A percentile compares a stretch with the other conserved stretches of the same genome.
These are phyloP conservation scores for Acanthamoeba triangularis DNA, from an alignment of 208 protist species.

Conservation along the genomic window DNA sequence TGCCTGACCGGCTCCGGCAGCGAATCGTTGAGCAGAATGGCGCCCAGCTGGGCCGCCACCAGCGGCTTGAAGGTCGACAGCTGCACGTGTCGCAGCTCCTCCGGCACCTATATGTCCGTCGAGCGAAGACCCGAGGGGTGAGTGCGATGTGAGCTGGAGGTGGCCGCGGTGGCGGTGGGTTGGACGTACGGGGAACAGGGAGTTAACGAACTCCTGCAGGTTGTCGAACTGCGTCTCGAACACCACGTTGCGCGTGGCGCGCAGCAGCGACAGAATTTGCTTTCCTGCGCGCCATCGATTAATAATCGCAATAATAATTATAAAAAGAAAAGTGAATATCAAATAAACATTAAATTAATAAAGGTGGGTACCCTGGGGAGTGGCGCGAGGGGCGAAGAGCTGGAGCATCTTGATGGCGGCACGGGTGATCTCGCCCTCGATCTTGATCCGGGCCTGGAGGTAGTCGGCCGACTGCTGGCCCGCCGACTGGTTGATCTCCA, in stretches of 20 bases:
- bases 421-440: constrained; percentile 9
- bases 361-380: background rate
- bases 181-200: background rate
- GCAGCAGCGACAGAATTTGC: constrained; percentile 16
- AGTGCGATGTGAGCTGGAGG: background rate
- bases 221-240: constrained; percentile 69
- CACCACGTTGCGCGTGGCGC: constrained; percentile 39
- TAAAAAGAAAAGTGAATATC: background rate
- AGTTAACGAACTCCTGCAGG: constrained; percentile 28
- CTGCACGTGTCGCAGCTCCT: constrained; percentile 42
- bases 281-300: background rate
- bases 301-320: background rate
- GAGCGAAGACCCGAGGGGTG: background rate
- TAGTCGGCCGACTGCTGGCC: constrained; percentile 38
- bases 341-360: background rate
- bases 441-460: background rate
- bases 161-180: background rate
- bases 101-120: background rate
- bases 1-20: constrained; percentile 15
- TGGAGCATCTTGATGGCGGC: background rate
- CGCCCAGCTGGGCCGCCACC: background rate
- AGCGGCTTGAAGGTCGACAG: constrained; percentile 18
- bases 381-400: background rate
- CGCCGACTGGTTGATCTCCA: constrained; percentile 61
- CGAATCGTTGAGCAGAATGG: constrained; percentile 19